Evolutionary conservation across 768 basidiomycete species (phyloP).

Genomic region (Termitomyces sp.): DNA sequence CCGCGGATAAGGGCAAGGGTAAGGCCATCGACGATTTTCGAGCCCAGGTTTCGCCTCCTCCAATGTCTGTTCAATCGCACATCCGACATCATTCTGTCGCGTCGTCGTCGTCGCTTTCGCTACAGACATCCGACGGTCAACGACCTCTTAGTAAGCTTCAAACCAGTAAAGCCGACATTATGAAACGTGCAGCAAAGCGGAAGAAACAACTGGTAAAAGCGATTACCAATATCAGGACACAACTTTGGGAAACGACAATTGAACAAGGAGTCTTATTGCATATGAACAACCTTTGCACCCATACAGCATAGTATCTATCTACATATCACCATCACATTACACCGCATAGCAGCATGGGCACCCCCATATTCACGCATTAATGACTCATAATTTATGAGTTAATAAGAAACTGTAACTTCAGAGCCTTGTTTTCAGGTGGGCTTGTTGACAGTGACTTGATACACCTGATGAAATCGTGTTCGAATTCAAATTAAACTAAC

Average conservation of each 20-base stretch:
- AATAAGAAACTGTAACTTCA: not conserved
- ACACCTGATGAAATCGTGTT: too few species aligned
- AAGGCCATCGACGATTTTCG: slow-evolving; percentile 11
- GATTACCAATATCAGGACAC: slow-evolving; percentile 55
- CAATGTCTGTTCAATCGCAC: not conserved
- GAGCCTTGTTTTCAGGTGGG: not conserved
- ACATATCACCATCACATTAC: slow-evolving; percentile 1
- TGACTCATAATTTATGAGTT: not conserved
- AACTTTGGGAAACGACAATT: slow-evolving; percentile 70
- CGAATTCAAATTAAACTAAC: too few species aligned
- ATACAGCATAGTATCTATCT: slow-evolving; percentile 6
- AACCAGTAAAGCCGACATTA: slow-evolving; percentile 36
- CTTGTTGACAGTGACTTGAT: too few species aligned
- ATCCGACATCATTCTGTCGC: not conserved
- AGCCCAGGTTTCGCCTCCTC: not conserved
- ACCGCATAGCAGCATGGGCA: not conserved
- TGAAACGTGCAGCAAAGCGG: slow-evolving; percentile 50
- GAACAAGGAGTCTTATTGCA: slow-evolving; percentile 61
- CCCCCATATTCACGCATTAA: not conserved
- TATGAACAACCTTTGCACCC: slow-evolving; percentile 29
- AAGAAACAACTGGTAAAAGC: slow-evolving; percentile 47
- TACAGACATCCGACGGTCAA: not conserved
- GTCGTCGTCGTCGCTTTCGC: not conserved
- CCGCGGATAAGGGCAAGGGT: slow-evolving; percentile 21
- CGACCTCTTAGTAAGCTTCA: not conserved